Evolutionary conservation across 345 rosid genomes (phyloP), one percentile per base, ranked within the genome.

Genomic region (Angophora floribunda): DNA sequence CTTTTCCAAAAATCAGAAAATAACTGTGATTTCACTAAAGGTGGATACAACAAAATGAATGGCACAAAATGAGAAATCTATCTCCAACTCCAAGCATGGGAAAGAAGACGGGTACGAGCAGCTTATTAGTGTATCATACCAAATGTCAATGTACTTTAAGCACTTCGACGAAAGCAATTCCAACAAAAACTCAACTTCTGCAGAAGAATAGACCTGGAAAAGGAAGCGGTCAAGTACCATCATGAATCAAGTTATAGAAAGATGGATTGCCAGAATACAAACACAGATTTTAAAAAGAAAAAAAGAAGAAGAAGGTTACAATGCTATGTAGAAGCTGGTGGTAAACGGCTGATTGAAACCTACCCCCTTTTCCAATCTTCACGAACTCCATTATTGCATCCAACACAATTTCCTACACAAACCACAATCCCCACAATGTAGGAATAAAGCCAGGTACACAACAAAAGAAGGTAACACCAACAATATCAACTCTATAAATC

Each of bases 341-440:
- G 90, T 94, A 97, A 70, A 95, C 95, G 32, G 97, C 92, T 26
- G 97, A 96, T 86, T 94, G 93, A 87, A 96, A 97, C 36, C 91
- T 92, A 86, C 98, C 98, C 44, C 92, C 90, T 90, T 94, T 96
- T 51, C 96, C 92, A 86, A 93, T 88, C 92, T 94, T 96, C 88
- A 96, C 96, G 88, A 96, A 94, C 86, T 95, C 98, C 99, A 97
- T 96, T 50, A 96, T 89, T 2, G 99, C 89, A 51, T 95, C 99
- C 92, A 96, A 89, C 86, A 95, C 95, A 63, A 97, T 89, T 90
- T 96, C 99, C 99, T 97, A 91, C 86, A 82, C 44, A 88, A 70
- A 86, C 41, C 82, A 75, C 49, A 75, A 75, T 75, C 82, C 47
- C 19, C 75, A 63, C 19, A 51, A 17, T 51, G 86, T 6, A 30